Evolutionary conservation across 345 rosid genomes (phyloP), one percentile per base, ranked within the genome.

Genomic region (Linum trigynum): DNA sequence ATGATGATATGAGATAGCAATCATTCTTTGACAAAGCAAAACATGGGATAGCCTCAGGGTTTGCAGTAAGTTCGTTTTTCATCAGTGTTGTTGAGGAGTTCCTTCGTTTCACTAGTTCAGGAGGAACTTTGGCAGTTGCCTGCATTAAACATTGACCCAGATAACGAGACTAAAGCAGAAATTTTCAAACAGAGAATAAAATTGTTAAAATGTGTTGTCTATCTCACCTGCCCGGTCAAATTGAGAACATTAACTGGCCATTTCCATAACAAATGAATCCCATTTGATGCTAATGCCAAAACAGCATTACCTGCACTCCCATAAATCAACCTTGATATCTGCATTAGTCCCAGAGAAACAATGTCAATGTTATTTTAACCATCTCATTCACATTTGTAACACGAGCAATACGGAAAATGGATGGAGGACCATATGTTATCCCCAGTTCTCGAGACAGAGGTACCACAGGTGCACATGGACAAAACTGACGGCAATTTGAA

Each of bases 221-320:
- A 38, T 59, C 70, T 66, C 57, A 78, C 82, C 85, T 68, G 68
- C 59, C 73, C 69, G 39, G 69, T 65, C 57, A 16, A 65, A 67
- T 79, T 68, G n/a, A 39, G 63, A 66, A 63, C 71, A 67, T 50
- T 38, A 51, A 15, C 69, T 15, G 48, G 71, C 84, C 84, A 78
- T 72, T 72, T 81, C 81, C 85, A 81, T 32, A 74, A 48, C 39
- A 76, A 58, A 71, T 81, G 83, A n/a, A 42, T 48, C 51, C 62
- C 82, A 64, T 74, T 67, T 57, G 80, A 71, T 71, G 76, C 69
- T 70, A 83, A 70, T 69, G 79, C 79, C 75, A 81, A 65, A 72
- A 84, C 74, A 38, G 78, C 76, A 72, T 70, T 76, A 8, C 88
- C 85, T 1, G 78, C 73, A 66, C 74, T 70, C 42, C 65, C 71